These are phyloP conservation scores for Aspergillus heteromorphus DNA, from an alignment of 495 filamentous ascomycete genomes.

Conservation along the genomic window DNA sequence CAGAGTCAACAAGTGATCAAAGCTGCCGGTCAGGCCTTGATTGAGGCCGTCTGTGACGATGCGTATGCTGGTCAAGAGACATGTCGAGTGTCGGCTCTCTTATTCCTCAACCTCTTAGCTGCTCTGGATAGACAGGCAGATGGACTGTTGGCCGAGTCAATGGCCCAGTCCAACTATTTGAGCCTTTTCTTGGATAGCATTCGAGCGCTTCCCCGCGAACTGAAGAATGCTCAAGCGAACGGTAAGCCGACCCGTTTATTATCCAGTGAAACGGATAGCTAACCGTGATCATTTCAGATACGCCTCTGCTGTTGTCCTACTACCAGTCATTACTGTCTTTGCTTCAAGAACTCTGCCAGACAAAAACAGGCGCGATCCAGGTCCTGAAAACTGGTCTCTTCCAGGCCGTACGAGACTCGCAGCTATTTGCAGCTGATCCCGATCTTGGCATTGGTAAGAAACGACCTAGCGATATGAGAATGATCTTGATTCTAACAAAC, in stretches of 20 bases:
- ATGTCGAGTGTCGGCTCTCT: constrained; percentile 76
- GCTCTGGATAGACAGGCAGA: constrained; percentile 59
- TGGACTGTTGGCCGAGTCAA: constrained; percentile 67
- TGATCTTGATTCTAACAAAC: constrained; percentile 12
- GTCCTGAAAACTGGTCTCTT: constrained; percentile 89
- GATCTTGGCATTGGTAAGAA: constrained; percentile 76
- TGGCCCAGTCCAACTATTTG: constrained; percentile 84
- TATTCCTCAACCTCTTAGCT: constrained; percentile 68
- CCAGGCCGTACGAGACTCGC: constrained; percentile 67
- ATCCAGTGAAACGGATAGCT: constrained; percentile 4
- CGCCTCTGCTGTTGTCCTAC: constrained; percentile 52
- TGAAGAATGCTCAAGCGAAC: constrained; percentile 44
- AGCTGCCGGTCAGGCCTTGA: constrained; percentile 65
- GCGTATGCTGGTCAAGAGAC: constrained; percentile 76
- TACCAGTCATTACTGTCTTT: constrained; percentile 74
- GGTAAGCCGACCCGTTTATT: constrained; percentile 33
- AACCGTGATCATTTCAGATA: constrained; percentile 36
- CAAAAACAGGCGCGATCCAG: constrained; percentile 68
- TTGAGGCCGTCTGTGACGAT: constrained; percentile 90
- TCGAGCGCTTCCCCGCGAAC: constrained; percentile 62
- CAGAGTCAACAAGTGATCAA: constrained; percentile 73
- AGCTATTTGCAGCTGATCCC: constrained; percentile 83
- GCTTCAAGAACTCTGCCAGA: constrained; percentile 79
- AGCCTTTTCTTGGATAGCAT: constrained; percentile 82
- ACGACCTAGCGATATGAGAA: neutral